Conservation (phyloP, 495 filamentous ascomycete genomes). For the Xylaria curta region DNA sequence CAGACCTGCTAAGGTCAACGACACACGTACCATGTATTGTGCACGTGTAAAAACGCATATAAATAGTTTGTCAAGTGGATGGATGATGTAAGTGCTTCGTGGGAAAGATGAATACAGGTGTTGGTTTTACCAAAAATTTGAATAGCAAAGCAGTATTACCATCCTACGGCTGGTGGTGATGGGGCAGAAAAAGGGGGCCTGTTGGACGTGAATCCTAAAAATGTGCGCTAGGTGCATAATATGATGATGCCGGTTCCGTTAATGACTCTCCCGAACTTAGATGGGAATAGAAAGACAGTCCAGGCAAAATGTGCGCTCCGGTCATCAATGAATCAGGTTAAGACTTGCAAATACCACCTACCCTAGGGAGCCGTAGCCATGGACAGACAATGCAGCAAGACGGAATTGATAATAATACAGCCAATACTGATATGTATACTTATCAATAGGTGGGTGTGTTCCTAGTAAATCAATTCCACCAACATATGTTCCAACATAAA, state of each 20-base stretch:
- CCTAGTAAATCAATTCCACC: not conserved
- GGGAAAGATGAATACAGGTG: not conserved
- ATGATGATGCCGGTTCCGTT: not conserved
- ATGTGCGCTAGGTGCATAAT: conserved; percentile 1
- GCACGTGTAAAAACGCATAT: not conserved
- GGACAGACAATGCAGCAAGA: not conserved
- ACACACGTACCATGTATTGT: not conserved
- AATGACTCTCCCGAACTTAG: conserved; percentile 12
- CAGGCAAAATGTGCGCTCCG: not conserved
- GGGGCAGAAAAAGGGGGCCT: conserved; percentile 10
- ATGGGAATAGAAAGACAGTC: not conserved
- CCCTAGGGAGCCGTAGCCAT: not conserved
- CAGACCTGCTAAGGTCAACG: not conserved
- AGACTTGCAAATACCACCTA: not conserved
- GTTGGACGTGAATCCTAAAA: not conserved
- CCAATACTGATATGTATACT: not conserved
- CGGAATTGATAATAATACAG: not conserved
- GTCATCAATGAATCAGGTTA: conserved; percentile 15
- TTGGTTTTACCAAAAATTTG: not conserved
- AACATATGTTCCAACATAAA: not conserved
- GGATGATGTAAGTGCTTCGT: not conserved
- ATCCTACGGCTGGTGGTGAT: conserved; percentile 1
- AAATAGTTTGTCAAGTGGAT: not conserved
- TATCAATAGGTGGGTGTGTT: not conserved
- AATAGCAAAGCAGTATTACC: not conserved